These are phyloP conservation scores for Yarrowia sp. DNA, from an alignment of 805 yeast genomes.

Conservation along the genomic window DNA sequence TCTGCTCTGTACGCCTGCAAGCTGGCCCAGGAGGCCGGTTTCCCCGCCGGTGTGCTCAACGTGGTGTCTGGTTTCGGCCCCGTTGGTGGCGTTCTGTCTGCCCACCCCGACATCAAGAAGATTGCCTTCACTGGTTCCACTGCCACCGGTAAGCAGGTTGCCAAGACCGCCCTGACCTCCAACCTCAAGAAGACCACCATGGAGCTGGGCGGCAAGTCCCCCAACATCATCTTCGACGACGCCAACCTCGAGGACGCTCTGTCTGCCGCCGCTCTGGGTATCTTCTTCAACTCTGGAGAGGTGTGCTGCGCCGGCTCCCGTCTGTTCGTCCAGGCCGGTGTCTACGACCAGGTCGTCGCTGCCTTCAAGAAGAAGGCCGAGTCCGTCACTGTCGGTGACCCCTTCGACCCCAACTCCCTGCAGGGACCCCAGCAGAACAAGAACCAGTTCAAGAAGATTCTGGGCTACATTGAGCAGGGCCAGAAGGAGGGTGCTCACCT, in stretches of 20 bases:
- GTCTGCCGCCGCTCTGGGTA: constrained; percentile 74
- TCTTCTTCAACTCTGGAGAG: constrained; percentile 93
- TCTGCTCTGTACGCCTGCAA: constrained; percentile 68
- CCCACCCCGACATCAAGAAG: constrained; percentile 74
- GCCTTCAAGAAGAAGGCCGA: constrained; percentile 63
- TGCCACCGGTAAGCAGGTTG: constrained; percentile 80
- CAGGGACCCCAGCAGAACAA: constrained; percentile 92
- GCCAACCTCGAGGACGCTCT: constrained; percentile 81
- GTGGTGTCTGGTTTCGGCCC: constrained; percentile 73
- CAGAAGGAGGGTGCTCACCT: constrained; percentile 81
- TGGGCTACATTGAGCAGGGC: constrained; percentile 77
- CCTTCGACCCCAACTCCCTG: constrained; percentile 73
- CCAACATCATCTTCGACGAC: constrained; percentile 85
- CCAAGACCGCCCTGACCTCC: constrained; percentile 71
- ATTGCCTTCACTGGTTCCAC: constrained; percentile 96
- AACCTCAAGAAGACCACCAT: constrained; percentile 86
- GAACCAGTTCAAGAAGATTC: constrained; percentile 74
- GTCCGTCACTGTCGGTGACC: constrained; percentile 69
- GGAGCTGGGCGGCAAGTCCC: constrained; percentile 96
- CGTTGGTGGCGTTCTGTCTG: constrained; percentile 68
- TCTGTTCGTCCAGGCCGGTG: constrained; percentile 80
- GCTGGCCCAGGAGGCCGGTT: constrained; percentile 67
- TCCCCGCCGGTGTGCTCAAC: constrained; percentile 79
- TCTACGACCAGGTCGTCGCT: constrained; percentile 75
- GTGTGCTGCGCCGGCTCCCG: constrained; percentile 96